Percentiles rank a stretch among this genome's conserved stretches.
phyloP scores from a whole-genome alignment of 352 stramenopile genomes.

The Pythium volutum region DNA sequence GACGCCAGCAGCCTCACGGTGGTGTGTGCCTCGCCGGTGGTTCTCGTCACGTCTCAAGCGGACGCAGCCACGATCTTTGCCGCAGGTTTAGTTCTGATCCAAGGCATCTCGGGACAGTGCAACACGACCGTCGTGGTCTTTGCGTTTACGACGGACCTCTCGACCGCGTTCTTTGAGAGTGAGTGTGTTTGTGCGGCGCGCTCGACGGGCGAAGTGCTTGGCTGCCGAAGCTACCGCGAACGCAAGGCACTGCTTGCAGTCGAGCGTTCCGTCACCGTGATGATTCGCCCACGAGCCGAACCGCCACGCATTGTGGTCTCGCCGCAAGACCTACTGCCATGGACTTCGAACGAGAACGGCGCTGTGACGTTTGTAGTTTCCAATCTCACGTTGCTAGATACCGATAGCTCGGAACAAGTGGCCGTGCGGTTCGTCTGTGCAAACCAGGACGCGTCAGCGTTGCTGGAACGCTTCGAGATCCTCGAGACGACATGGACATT shows the following conservation, averaged over 20 bases:
- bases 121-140: neutral
- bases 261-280: slow-evolving; percentile 6
- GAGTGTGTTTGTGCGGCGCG: slow-evolving; percentile 4
- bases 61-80: neutral
- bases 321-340: neutral
- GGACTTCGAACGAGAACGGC: slow-evolving; percentile 13
- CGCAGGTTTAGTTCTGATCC: neutral
- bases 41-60: neutral
- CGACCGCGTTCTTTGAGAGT: slow-evolving; percentile 11
- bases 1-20: neutral
- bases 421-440: slow-evolving; percentile 3
- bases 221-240: slow-evolving; percentile 18
- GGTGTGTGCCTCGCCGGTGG: neutral
- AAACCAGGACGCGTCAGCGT: neutral
- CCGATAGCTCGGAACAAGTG: slow-evolving; percentile 11
- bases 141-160: slow-evolving; percentile 13
- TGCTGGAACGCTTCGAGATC: slow-evolving; percentile 5
- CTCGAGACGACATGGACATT: neutral
- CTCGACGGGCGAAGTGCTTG: slow-evolving; percentile 9
- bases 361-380: slow-evolving; percentile 4
- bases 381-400: slow-evolving; percentile 16
- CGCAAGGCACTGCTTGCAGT: slow-evolving; percentile 20
- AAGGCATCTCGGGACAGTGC: slow-evolving; percentile 7
- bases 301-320: slow-evolving; percentile 11
- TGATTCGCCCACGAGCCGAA: slow-evolving; percentile 10